These are phyloP conservation scores for Oemleria cerasiformis DNA, from an alignment of 306 rosid species.

Conservation along the genomic window DNA sequence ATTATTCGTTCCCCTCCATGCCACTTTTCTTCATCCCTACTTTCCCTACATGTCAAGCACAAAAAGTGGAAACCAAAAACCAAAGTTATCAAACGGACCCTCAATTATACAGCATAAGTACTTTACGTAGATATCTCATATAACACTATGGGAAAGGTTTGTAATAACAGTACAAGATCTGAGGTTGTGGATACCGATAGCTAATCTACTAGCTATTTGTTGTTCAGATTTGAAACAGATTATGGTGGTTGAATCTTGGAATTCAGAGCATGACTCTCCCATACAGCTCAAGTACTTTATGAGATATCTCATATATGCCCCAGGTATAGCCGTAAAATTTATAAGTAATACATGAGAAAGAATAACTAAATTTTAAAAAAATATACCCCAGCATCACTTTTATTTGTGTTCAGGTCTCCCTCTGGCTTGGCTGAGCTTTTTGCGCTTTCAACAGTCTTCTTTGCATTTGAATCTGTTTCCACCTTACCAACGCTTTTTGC, in stretches of 20 bases:
- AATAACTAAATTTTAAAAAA: neutral
- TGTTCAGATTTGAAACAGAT: neutral
- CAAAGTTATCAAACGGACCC: no score
- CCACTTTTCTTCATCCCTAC: no score
- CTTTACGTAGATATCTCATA: neutral
- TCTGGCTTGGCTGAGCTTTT: conserved; percentile 51
- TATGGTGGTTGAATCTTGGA: neutral
- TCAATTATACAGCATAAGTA: neutral
- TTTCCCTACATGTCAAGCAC: no score
- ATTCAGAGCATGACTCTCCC: neutral
- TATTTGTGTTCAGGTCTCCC: conserved; percentile 38
- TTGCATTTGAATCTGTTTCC: conserved; percentile 55
- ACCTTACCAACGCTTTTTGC: conserved; percentile 36
- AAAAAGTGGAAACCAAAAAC: no score
- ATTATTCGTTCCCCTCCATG: no score
- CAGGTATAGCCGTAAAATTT: neutral
- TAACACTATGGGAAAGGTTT: neutral
- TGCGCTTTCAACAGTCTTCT: conserved; percentile 48
- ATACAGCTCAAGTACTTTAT: neutral
- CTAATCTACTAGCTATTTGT: neutral
- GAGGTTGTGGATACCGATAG: neutral
- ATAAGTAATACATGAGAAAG: neutral
- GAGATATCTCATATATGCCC: neutral
- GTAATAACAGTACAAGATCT: neutral
- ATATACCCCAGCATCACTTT: conserved; percentile 57